Evolutionary conservation across 495 filamentous ascomycete species (phyloP), one percentile per base, ranked within the genome.

Genomic region (Thermothielavioides terrestris): DNA sequence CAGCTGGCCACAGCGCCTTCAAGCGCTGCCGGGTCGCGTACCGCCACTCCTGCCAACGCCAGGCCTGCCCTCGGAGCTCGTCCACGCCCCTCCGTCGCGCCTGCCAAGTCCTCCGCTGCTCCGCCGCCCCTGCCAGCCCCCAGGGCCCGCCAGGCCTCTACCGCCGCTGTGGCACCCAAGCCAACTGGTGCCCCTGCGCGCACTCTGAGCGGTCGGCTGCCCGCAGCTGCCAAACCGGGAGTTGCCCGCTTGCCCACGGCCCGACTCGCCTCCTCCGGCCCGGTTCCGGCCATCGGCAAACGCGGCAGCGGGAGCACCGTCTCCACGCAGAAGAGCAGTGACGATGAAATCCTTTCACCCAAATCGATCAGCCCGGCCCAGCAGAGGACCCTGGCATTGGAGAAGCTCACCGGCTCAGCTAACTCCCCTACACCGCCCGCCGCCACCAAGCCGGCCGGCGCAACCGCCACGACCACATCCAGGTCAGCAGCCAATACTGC

Each of bases 81-180:
- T 50, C 55, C 80, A 40, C 77, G 84, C 18, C 66, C 76, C 26
- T 72, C 77, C 31, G 56, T 77, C 28, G 63, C 59, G 12, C 49
- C 54, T 4, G 59, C 64, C n/a, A 77, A 84, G 58, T 64, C 80
- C 6, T 85, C 85, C 4, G 86, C 86, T 78, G 81, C 77, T 6
- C 85, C 84, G 42, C 78, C 87, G 15, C 64, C 72, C 0, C 49
- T 60, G 15, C 69, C 68, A 11, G 48, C 66, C 21, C 59, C 59
- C 27, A 31, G 58, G 23, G 57, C 56, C 38, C 62, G 69, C 48
- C 60, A 68, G 23, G 32, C 53, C 22, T 72, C 72, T 7, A 51
- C 58, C 8, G 57, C 69, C 22, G 60, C 69, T 22, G n/a, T n/a
- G n/a, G 44, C 45, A n/a, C 46, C 61, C 21, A 64, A 64, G 42